Conservation (phyloP, 352 stramenopile genomes). For the Phytophthora capsici region DNA sequence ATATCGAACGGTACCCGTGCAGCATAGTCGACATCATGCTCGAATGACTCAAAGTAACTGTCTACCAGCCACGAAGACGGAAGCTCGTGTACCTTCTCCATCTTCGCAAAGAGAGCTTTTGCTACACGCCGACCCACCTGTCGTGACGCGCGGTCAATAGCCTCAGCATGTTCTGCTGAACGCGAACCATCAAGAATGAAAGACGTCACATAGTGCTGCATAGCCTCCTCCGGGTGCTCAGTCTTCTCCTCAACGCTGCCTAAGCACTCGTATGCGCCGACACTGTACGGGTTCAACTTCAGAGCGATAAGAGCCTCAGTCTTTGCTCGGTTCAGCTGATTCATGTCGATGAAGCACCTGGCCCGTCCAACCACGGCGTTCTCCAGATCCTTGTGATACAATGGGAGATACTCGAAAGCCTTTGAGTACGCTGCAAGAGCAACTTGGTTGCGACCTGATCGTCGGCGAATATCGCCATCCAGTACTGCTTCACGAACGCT, state of each 20-base stretch:
- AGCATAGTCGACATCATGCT: slow-evolving; percentile 75
- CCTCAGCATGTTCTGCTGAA: slow-evolving; percentile 67
- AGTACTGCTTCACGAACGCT: slow-evolving; percentile 58
- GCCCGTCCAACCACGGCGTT: slow-evolving; percentile 64
- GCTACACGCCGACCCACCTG: slow-evolving; percentile 67
- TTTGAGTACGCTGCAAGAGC: slow-evolving; percentile 69
- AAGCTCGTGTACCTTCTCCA: slow-evolving; percentile 78
- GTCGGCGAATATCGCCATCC: slow-evolving; percentile 64
- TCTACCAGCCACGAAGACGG: slow-evolving; percentile 80
- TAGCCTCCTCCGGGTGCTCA: slow-evolving; percentile 54
- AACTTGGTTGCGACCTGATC: slow-evolving; percentile 55
- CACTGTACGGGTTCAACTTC: slow-evolving; percentile 71
- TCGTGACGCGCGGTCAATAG: slow-evolving; percentile 78
- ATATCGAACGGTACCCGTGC: slow-evolving; percentile 68
- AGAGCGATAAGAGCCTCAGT: slow-evolving; percentile 56
- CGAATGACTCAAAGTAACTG: slow-evolving; percentile 89
- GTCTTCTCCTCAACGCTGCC: slow-evolving; percentile 68
- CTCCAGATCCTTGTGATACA: slow-evolving; percentile 72
- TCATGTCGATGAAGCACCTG: slow-evolving; percentile 67
- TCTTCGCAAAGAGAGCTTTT: slow-evolving; percentile 71
- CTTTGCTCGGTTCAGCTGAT: slow-evolving; percentile 46
- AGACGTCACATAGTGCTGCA: slow-evolving; percentile 84
- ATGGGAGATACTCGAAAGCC: slow-evolving; percentile 61
- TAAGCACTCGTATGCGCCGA: slow-evolving; percentile 74
- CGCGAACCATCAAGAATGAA: slow-evolving; percentile 86